phyloP scores from a whole-genome alignment of 2,329 filamentous ascomycete genomes.

The Monosporascus sp. region DNA sequence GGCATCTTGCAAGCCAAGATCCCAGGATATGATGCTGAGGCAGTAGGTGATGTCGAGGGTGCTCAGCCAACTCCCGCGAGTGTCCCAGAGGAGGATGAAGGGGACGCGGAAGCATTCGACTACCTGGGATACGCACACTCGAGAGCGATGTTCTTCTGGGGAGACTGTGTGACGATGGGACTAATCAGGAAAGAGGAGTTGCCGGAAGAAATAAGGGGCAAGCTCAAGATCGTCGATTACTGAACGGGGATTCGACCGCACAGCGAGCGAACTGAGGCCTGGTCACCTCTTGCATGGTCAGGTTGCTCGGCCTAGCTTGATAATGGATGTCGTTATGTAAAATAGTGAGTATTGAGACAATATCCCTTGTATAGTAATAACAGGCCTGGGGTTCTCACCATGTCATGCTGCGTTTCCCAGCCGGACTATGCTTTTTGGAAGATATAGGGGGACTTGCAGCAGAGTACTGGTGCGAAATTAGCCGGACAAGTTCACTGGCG shows the following conservation, averaged over 20 bases:
- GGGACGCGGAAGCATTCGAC: conserved; percentile 69
- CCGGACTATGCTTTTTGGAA: no score
- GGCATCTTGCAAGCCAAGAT: conserved; percentile 93
- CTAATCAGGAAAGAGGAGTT: conserved; percentile 72
- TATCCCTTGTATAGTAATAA: no score
- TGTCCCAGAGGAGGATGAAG: conserved; percentile 35
- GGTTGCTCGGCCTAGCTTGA: no score
- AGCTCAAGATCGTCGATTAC: conserved; percentile 66
- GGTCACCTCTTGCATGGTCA: no score
- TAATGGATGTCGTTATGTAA: no score
- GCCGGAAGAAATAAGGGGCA: conserved; percentile 57
- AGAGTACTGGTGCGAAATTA: no score
- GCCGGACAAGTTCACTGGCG: no score
- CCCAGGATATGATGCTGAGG: conserved; percentile 58
- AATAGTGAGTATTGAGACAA: no score
- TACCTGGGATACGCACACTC: conserved; percentile 90
- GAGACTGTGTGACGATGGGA: conserved; percentile 75
- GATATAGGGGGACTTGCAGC: no score
- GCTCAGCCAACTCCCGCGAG: conserved; percentile 4
- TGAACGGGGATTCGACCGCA: conserved; percentile 24
- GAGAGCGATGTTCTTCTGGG: conserved; percentile 89
- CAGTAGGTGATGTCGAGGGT: conserved; percentile 23
- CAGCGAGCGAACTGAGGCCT: no score
- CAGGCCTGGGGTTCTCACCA: no score
- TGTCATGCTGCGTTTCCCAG: no score